These are phyloP conservation scores for Amylocystis lapponica DNA, from an alignment of 768 basidiomycete genomes.

Conservation along the genomic window DNA sequence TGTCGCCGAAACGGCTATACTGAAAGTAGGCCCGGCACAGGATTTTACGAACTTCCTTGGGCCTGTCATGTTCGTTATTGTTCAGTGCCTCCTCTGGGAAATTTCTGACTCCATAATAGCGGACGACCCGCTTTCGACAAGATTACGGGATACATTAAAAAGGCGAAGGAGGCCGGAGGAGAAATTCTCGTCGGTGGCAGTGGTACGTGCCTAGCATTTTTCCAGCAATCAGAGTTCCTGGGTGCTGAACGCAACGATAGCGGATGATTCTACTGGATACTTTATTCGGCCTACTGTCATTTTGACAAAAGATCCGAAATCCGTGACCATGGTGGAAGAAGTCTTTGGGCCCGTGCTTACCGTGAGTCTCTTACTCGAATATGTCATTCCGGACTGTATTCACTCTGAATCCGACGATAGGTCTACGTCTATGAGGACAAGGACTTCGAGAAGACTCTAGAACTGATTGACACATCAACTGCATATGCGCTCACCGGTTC, in stretches of 20 bases:
- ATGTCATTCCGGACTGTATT: too few relatives aligned
- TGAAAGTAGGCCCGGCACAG: slow-evolving; percentile 73
- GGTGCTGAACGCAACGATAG: slow-evolving; percentile 29
- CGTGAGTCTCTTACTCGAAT: slow-evolving; percentile 34
- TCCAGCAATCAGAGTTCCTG: not conserved
- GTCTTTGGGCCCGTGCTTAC: slow-evolving; percentile 97
- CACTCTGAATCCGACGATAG: slow-evolving; percentile 36
- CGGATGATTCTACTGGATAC: slow-evolving; percentile 87
- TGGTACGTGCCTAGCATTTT: slow-evolving; percentile 37
- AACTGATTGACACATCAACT: slow-evolving; percentile 82
- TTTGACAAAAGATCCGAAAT: slow-evolving; percentile 83
- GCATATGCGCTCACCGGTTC: slow-evolving; percentile 92
- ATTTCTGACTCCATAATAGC: slow-evolving; percentile 31
- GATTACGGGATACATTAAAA: slow-evolving; percentile 73
- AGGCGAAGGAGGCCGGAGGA: slow-evolving; percentile 85
- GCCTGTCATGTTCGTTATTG: slow-evolving; percentile 75
- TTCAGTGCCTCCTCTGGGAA: not conserved
- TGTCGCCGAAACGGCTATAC: slow-evolving; percentile 69
- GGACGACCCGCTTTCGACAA: slow-evolving; percentile 87
- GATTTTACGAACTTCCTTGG: slow-evolving; percentile 90
- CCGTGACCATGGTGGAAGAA: slow-evolving; percentile 88
- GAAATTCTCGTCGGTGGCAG: slow-evolving; percentile 85
- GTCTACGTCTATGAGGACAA: slow-evolving; percentile 86
- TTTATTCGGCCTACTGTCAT: slow-evolving; percentile 95
- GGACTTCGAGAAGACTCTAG: slow-evolving; percentile 81